These are phyloP conservation scores for Fusarium irregulare DNA, from an alignment of 2,329 filamentous ascomycete genomes.

Conservation along the genomic window DNA sequence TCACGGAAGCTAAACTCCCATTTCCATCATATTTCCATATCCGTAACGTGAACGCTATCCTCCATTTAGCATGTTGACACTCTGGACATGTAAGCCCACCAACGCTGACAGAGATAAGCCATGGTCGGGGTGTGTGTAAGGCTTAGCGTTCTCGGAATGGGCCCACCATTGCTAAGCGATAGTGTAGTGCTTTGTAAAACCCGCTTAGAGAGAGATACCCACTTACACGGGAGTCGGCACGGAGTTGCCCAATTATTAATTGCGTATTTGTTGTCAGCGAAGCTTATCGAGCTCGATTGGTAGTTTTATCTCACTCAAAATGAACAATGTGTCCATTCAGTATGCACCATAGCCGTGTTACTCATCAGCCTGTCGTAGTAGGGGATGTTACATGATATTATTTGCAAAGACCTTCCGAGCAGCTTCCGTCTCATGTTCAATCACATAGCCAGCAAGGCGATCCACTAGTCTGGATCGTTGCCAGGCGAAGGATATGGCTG, in stretches of 20 bases:
- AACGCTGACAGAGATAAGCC: no score
- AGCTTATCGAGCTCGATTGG: background rate
- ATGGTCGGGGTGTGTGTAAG: background rate
- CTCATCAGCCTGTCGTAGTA: background rate
- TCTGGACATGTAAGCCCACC: no score
- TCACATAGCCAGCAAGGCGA: no score
- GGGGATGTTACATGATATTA: background rate
- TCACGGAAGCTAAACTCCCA: background rate
- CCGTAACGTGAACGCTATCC: background rate
- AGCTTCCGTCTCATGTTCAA: no score
- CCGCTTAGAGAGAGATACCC: background rate
- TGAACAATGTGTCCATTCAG: background rate
- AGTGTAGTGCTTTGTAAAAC: background rate
- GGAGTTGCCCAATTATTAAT: background rate
- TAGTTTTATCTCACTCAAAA: background rate
- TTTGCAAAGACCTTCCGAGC: no score
- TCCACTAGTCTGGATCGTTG: no score
- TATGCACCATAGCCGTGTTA: background rate
- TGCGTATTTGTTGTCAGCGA: no score
- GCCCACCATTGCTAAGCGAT: background rate
- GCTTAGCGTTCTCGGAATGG: background rate
- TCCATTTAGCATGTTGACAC: rapidly evolving
- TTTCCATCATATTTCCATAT: background rate
- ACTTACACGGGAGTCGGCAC: background rate
- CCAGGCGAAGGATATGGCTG: no score